Percentiles rank a stretch among this genome's conserved stretches.
Evolutionary conservation across 345 rosid species (phyloP).

Genomic region (Pistacia atlantica): DNA sequence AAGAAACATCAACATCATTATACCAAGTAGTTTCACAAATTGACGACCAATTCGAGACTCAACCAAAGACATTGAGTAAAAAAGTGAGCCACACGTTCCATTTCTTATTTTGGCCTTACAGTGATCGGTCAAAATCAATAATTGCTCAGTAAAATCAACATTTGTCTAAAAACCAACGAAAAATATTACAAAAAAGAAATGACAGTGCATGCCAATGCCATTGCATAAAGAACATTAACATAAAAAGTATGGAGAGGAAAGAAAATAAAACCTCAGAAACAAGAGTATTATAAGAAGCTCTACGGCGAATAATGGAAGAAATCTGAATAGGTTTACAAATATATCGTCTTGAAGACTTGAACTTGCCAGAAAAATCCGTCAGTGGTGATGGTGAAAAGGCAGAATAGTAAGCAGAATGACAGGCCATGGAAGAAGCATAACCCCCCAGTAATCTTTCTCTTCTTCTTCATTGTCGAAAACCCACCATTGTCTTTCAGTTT

Average conservation of each 20-base stretch:
- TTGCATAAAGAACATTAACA: neutral
- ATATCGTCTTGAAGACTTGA: slow-evolving; percentile 30
- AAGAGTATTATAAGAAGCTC: slow-evolving; percentile 48
- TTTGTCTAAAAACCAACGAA: neutral
- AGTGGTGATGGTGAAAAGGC: slow-evolving; percentile 39
- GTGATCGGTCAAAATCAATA: neutral
- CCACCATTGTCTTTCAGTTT: slow-evolving; percentile 37
- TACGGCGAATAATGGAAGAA: slow-evolving; percentile 32
- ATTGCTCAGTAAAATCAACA: neutral
- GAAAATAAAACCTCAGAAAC: slow-evolving; percentile 60
- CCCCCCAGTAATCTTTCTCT: slow-evolving; percentile 26
- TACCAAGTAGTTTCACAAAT: too few species aligned
- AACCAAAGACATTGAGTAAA: neutral
- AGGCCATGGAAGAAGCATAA: slow-evolving; percentile 79
- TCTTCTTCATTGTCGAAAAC: slow-evolving; percentile 53
- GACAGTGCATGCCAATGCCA: neutral
- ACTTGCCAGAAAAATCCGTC: slow-evolving; percentile 21
- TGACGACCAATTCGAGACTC: neutral
- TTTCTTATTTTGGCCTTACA: neutral
- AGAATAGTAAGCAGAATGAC: slow-evolving; percentile 44
- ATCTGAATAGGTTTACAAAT: slow-evolving; percentile 22
- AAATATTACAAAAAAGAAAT: neutral
- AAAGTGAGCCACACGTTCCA: neutral
- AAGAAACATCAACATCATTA: too few species aligned
- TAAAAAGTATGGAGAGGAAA: neutral